Evolutionary conservation across 208 protist genomes (phyloP).

Genomic region (Blastocrithidia nonstop): DNA sequence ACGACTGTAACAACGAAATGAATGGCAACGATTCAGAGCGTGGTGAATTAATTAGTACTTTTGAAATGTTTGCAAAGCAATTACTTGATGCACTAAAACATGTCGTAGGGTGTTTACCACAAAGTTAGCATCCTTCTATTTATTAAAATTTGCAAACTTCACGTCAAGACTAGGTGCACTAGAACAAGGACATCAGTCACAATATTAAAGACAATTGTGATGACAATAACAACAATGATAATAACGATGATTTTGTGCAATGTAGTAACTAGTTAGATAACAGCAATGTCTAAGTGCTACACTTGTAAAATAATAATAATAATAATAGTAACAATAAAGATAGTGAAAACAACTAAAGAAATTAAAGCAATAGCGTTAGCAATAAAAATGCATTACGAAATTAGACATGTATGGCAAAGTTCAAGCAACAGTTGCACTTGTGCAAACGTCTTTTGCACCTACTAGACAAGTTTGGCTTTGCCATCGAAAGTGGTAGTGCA

Average conservation of each 20-base stretch:
- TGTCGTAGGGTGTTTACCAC: too few relatives aligned
- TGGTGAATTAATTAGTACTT: too few relatives aligned
- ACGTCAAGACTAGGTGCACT: background rate
- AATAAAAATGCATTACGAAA: background rate
- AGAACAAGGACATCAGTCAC: background rate
- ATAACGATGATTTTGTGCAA: background rate
- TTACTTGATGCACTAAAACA: too few relatives aligned
- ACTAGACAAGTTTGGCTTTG: constrained; percentile 55
- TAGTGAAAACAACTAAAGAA: background rate
- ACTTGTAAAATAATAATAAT: background rate
- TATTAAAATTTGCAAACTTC: background rate
- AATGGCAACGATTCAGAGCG: too few relatives aligned
- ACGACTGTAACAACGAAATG: too few relatives aligned
- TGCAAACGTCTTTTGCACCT: constrained; percentile 15
- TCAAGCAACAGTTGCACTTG: too few relatives aligned
- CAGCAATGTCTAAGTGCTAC: background rate
- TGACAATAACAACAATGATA: constrained; percentile 1
- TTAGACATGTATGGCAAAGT: too few relatives aligned
- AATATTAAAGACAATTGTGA: too few relatives aligned
- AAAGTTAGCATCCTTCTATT: too few relatives aligned
- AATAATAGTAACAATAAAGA: too few relatives aligned
- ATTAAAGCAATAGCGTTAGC: background rate
- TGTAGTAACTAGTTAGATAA: too few relatives aligned
- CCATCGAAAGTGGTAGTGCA: constrained; percentile 30
- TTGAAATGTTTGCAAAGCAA: too few relatives aligned